A percentile compares a stretch with the other conserved stretches of the same genome.
These are phyloP conservation scores for Arabidopsis hybrid DNA, from an alignment of 441 rosid species.

Conservation along the genomic window DNA sequence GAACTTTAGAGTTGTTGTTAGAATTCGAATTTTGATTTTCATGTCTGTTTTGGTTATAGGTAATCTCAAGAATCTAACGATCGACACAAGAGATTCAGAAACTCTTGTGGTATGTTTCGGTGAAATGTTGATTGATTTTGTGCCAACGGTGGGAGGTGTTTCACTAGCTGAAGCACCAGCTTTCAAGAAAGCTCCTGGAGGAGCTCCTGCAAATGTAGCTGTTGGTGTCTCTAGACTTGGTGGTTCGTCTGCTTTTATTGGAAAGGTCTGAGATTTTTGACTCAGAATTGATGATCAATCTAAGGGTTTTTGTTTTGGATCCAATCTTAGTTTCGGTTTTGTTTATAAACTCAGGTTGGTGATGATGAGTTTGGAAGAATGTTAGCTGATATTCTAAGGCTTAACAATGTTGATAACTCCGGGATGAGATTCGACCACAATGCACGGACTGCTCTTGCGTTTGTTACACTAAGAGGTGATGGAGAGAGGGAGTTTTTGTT, in stretches of 20 bases:
- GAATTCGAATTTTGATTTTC: slow-evolving; percentile 1
- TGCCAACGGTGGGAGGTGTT: slow-evolving; percentile 89
- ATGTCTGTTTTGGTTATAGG: slow-evolving; percentile 43
- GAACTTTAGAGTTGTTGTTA: slow-evolving; percentile 11
- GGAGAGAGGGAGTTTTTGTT: slow-evolving; percentile 98
- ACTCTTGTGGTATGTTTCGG: slow-evolving; percentile 87
- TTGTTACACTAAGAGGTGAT: slow-evolving; percentile 87
- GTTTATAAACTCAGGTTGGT: slow-evolving; percentile 64
- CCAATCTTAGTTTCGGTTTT: slow-evolving; percentile 14
- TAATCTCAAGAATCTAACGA: slow-evolving; percentile 48
- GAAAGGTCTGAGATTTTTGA: slow-evolving; percentile 68
- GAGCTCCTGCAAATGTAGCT: slow-evolving; percentile 99
- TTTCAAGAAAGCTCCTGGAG: slow-evolving; percentile 98
- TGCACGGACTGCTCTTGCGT: slow-evolving; percentile 95
- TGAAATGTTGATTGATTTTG: slow-evolving; percentile 97
- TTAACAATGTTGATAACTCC: slow-evolving; percentile 82
- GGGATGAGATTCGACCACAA: slow-evolving; percentile 80
- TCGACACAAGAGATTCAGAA: slow-evolving; percentile 32
- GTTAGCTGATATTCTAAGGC: slow-evolving; percentile 80
- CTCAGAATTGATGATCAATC: not conserved
- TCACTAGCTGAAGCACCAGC: slow-evolving; percentile 98
- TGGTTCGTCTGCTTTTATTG: slow-evolving; percentile 94
- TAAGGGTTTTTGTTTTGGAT: not conserved
- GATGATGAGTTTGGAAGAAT: slow-evolving; percentile 95
- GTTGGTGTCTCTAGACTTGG: slow-evolving; percentile 91